Evolutionary conservation across 495 filamentous ascomycete genomes (phyloP).

Genomic region (Neurospora tetraspora): DNA sequence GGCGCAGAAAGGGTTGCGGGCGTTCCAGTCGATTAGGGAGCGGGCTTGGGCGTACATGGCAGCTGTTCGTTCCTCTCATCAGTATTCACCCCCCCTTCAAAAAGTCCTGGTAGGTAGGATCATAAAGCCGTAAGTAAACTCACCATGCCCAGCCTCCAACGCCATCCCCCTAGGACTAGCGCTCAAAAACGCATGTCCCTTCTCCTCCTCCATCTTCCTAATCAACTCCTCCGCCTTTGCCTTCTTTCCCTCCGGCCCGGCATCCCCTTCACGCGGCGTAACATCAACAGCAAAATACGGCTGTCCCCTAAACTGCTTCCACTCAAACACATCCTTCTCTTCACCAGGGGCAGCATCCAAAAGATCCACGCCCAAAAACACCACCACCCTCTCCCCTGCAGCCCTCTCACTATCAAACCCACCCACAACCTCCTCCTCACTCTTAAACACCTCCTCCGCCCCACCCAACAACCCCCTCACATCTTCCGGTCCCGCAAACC

Average conservation of each 20-base stretch:
- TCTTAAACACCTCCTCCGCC: neutral
- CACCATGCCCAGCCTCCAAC: conserved; percentile 35
- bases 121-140: neutral
- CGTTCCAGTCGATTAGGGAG: conserved; percentile 90
- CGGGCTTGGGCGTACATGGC: conserved; percentile 88
- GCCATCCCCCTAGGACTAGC: conserved; percentile 25
- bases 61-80: conserved; percentile 34
- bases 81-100: neutral
- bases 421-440: neutral
- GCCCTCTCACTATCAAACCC: neutral
- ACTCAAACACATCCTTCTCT: conserved; percentile 18
- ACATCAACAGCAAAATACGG: conserved; percentile 89
- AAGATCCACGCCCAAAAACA: neutral
- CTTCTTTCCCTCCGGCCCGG: conserved; percentile 3
- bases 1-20: conserved; percentile 82
- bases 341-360: neutral
- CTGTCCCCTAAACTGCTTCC: conserved; percentile 53
- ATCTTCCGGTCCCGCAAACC: neutral
- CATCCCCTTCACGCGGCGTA: conserved; percentile 45
- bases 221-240: conserved; percentile 40
- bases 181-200: conserved; percentile 16
- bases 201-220: conserved; percentile 18
- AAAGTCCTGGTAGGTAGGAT: neutral
- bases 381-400: neutral
- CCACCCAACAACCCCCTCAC: neutral